These are phyloP conservation scores for Colletotrichum brevisporum DNA, from an alignment of 2,329 filamentous ascomycete species.

Conservation along the genomic window DNA sequence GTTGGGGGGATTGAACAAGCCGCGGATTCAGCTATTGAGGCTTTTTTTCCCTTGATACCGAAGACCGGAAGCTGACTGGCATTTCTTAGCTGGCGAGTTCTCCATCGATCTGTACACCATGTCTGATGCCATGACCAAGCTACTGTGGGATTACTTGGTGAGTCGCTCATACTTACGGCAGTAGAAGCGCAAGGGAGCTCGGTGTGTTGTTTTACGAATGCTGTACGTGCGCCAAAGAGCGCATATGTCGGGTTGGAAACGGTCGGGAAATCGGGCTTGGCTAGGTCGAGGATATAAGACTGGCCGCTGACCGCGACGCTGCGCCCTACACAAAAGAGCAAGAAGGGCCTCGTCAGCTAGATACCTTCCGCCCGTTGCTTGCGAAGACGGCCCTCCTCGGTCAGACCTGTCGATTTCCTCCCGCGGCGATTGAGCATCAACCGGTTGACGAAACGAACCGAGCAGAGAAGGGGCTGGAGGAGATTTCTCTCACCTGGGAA, in stretches of 20 bases:
- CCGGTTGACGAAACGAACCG: slow-evolving; percentile 21
- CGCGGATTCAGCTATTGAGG: slow-evolving; percentile 12
- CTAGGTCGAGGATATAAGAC: slow-evolving; percentile 17
- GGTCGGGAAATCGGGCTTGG: no score
- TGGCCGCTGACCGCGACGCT: slow-evolving; percentile 35
- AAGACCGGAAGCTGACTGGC: slow-evolving; percentile 50
- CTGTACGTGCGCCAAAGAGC: slow-evolving; percentile 1
- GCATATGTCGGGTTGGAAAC: background rate
- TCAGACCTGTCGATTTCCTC: background rate
- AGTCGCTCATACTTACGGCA: slow-evolving; percentile 37
- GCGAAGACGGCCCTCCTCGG: slow-evolving; percentile 18
- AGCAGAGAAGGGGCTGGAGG: slow-evolving; percentile 2
- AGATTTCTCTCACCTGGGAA: slow-evolving; percentile 3
- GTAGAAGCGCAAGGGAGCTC: slow-evolving; percentile 14
- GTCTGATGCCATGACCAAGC: slow-evolving; percentile 88
- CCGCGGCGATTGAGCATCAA: background rate
- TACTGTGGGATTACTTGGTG: slow-evolving; percentile 91
- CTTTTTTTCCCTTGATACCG: slow-evolving; percentile 37
- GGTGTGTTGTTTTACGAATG: slow-evolving; percentile 6
- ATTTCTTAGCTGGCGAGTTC: slow-evolving; percentile 86
- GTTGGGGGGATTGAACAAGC: slow-evolving; percentile 19
- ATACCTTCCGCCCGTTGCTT: slow-evolving; percentile 6
- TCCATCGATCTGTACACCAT: slow-evolving; percentile 99
- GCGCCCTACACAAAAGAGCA: slow-evolving; percentile 48
- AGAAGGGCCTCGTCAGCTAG: slow-evolving; percentile 58